Percentiles rank a stretch among this genome's conserved stretches.
Conservation (phyloP, 1,139 yeast species). For the Geotrichum fermentans region DNA sequence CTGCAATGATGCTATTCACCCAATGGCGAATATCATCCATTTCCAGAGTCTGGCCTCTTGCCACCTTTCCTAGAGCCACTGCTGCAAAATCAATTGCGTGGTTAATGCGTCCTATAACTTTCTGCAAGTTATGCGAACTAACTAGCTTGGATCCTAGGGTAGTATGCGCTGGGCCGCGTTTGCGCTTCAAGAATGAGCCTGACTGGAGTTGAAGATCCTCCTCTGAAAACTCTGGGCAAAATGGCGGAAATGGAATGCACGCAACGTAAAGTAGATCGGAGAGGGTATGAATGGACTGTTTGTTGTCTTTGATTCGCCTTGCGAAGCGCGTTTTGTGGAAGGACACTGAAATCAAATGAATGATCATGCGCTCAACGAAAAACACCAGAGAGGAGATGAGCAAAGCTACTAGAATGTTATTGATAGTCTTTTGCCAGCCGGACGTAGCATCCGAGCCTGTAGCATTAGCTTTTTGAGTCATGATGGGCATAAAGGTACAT, state of each 20-base stretch:
- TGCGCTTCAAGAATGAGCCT: conserved; percentile 31
- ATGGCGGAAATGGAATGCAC: conserved; percentile 38
- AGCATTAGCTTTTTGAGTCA: conserved; percentile 34
- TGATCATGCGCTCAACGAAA: conserved; percentile 38
- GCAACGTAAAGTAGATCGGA: conserved; percentile 37
- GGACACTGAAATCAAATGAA: conserved; percentile 41
- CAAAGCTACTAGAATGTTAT: conserved; percentile 39
- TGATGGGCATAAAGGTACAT: conserved; percentile 40
- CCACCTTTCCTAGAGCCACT: conserved; percentile 33
- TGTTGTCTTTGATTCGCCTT: conserved; percentile 38
- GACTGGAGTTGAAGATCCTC: conserved; percentile 36
- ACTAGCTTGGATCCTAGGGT: conserved; percentile 26
- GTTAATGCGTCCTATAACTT: conserved; percentile 31
- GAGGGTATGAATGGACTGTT: conserved; percentile 34
- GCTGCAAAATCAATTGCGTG: conserved; percentile 35
- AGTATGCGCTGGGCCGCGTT: conserved; percentile 19
- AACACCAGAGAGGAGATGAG: conserved; percentile 38
- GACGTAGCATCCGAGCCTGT: conserved; percentile 25
- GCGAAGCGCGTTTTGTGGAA: conserved; percentile 43
- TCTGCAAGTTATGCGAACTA: conserved; percentile 27
- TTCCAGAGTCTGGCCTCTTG: conserved; percentile 24
- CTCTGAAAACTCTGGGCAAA: conserved; percentile 37
- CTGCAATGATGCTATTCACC: conserved; percentile 35
- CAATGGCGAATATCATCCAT: conserved; percentile 19
- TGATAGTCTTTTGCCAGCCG: conserved; percentile 38